Evolutionary conservation across 1,284 basidiomycete genomes (phyloP).

Genomic region (Schizophyllum commune): DNA sequence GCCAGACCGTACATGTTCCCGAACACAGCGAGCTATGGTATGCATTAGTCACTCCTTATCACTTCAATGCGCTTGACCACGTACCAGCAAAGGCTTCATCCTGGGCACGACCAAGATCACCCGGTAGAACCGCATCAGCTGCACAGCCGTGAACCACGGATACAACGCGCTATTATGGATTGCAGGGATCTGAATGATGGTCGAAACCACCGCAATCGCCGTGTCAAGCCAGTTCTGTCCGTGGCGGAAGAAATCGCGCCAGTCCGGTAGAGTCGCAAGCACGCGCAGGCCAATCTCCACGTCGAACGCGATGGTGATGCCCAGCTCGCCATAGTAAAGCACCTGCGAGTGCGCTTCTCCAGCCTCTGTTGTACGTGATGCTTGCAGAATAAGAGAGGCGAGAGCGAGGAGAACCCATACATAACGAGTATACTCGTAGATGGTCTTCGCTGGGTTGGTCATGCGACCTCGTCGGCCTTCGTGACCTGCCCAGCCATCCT

Average conservation of each 20-base stretch:
- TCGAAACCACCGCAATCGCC: slow-evolving; percentile 73
- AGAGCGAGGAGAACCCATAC: slow-evolving; percentile 78
- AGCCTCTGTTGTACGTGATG: slow-evolving; percentile 59
- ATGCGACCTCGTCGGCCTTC: slow-evolving; percentile 35
- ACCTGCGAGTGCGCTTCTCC: slow-evolving; percentile 32
- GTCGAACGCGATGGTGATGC: slow-evolving; percentile 81
- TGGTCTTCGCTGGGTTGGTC: slow-evolving; percentile 41
- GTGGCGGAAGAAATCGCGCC: slow-evolving; percentile 66
- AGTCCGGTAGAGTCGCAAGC: slow-evolving; percentile 54
- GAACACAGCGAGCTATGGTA: slow-evolving; percentile 71
- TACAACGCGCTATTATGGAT: slow-evolving; percentile 66
- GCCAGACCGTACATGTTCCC: slow-evolving; percentile 88
- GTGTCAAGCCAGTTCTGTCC: slow-evolving; percentile 75
- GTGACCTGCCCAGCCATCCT: slow-evolving; percentile 50
- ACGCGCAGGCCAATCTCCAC: slow-evolving; percentile 82
- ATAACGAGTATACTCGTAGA: slow-evolving; percentile 59
- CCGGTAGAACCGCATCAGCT: slow-evolving; percentile 86
- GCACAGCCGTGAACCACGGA: slow-evolving; percentile 89
- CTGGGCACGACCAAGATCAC: slow-evolving; percentile 86
- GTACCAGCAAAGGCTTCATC: slow-evolving; percentile 73
- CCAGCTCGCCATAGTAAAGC: slow-evolving; percentile 66
- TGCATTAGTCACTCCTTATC: neutral
- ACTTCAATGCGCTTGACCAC: slow-evolving; percentile 16
- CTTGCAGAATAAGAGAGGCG: slow-evolving; percentile 71
- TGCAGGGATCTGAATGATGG: slow-evolving; percentile 81